These are phyloP conservation scores for Lodderomyces beijingensis DNA, from an alignment of 1,139 yeast species.

Conservation along the genomic window DNA sequence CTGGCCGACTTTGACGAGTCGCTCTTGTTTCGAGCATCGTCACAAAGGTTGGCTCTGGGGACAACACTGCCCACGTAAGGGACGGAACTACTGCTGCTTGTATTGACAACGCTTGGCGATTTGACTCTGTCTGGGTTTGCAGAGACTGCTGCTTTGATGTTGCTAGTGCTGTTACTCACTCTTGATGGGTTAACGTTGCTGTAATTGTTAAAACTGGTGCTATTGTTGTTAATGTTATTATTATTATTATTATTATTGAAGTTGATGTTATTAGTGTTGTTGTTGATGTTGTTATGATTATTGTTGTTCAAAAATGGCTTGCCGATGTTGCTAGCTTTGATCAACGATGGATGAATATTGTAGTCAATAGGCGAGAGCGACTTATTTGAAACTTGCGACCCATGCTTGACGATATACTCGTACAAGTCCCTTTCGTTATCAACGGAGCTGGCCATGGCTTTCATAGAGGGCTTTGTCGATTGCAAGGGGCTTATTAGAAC, in stretches of 20 bases:
- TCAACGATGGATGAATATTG: constrained; percentile 69
- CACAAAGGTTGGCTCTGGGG: not conserved
- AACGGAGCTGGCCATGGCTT: constrained; percentile 65
- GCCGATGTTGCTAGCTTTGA: constrained; percentile 23
- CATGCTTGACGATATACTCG: constrained; percentile 54
- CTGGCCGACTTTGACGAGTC: constrained; percentile 2
- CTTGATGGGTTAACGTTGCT: not conserved
- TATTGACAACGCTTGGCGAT: constrained; percentile 3
- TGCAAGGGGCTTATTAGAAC: constrained; percentile 73
- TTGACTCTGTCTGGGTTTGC: constrained; percentile 4
- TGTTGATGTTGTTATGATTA: constrained; percentile 2
- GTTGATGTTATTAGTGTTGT: constrained; percentile 7
- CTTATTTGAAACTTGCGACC: constrained; percentile 26
- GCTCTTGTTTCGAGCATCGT: constrained; percentile 1
- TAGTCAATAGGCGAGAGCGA: constrained; percentile 66
- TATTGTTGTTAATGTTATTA: constrained; percentile 6
- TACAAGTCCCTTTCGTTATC: constrained; percentile 82
- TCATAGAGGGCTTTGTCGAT: constrained; percentile 60
- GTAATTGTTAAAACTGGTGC: not conserved
- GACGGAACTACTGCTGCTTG: constrained; percentile 3
- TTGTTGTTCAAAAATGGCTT: constrained; percentile 40
- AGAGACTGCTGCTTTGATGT: constrained; percentile 15
- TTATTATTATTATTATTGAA: not conserved
- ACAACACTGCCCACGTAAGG: constrained; percentile 4
- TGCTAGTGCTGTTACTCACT: constrained; percentile 14